These are phyloP conservation scores for Trichosanthes truncata DNA, from an alignment of 306 rosid genomes.

Conservation along the genomic window DNA sequence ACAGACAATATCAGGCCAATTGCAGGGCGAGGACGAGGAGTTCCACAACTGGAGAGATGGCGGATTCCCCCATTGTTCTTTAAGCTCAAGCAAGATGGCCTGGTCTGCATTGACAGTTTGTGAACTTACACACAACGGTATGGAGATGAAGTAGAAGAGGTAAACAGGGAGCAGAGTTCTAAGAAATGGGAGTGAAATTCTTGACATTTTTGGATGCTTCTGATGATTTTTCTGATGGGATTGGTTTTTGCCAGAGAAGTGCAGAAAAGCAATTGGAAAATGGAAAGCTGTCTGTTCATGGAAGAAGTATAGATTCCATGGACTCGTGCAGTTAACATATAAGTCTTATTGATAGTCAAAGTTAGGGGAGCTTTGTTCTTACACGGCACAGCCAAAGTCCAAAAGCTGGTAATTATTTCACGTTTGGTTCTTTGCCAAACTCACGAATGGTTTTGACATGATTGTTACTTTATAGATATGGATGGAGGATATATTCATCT, in stretches of 20 bases:
- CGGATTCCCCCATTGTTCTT: conserved; percentile 49
- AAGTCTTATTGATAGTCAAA: conserved; percentile 3
- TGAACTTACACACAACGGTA: conserved; percentile 37
- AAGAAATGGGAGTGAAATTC: conserved; percentile 8
- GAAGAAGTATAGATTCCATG: not conserved
- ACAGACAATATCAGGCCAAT: conserved; percentile 59
- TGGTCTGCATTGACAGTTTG: conserved; percentile 28
- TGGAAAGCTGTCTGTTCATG: no score
- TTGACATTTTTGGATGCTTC: not conserved
- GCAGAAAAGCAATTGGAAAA: not conserved
- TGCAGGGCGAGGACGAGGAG: conserved; percentile 53
- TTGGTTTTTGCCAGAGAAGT: not conserved
- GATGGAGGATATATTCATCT: not conserved
- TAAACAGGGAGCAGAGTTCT: conserved; percentile 17
- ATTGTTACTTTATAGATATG: not conserved
- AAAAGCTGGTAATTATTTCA: not conserved
- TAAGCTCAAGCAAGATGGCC: conserved; percentile 32
- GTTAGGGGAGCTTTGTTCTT: not conserved
- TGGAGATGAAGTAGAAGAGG: conserved; percentile 1
- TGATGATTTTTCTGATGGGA: not conserved
- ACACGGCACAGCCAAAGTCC: conserved; percentile 9
- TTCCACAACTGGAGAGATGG: conserved; percentile 54
- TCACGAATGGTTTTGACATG: conserved; percentile 9
- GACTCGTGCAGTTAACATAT: not conserved
- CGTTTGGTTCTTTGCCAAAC: conserved; percentile 2